phyloP scores from a whole-genome alignment of 306 rosid genomes.

The Clitoria ternatea region DNA sequence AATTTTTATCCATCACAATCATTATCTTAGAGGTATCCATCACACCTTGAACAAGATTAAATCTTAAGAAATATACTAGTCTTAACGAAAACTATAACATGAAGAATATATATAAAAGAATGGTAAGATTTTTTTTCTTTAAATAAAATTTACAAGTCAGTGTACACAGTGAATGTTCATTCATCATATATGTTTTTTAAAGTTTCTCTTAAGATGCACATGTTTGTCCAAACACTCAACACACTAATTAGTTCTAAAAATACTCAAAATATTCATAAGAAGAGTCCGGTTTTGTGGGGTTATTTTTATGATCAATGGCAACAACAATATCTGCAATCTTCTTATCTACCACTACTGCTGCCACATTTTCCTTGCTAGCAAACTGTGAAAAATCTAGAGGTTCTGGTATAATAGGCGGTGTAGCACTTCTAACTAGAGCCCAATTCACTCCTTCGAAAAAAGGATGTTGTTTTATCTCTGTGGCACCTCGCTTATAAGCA shows the following conservation, averaged over 20 bases:
- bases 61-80: no score
- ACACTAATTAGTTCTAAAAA: slow-evolving; percentile 21
- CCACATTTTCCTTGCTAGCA: slow-evolving; percentile 28
- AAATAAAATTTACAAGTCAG: neutral
- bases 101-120: no score
- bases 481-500: slow-evolving; percentile 81
- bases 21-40: no score
- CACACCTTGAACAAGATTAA: no score
- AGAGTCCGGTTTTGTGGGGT: neutral
- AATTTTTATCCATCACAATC: no score
- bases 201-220: neutral
- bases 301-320: neutral
- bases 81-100: no score
- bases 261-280: slow-evolving; percentile 48
- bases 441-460: slow-evolving; percentile 88
- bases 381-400: slow-evolving; percentile 52
- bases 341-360: slow-evolving; percentile 6
- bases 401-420: slow-evolving; percentile 73
- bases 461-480: slow-evolving; percentile 90
- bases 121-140: no score
- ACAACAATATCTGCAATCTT: slow-evolving; percentile 14
- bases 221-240: neutral
- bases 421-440: slow-evolving; percentile 73
- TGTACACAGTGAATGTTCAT: no score
- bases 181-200: neutral